Percentiles rank a stretch among this genome's conserved stretches.
Conservation (phyloP, 129 eudicot species). For the Saussurea involucrata region DNA sequence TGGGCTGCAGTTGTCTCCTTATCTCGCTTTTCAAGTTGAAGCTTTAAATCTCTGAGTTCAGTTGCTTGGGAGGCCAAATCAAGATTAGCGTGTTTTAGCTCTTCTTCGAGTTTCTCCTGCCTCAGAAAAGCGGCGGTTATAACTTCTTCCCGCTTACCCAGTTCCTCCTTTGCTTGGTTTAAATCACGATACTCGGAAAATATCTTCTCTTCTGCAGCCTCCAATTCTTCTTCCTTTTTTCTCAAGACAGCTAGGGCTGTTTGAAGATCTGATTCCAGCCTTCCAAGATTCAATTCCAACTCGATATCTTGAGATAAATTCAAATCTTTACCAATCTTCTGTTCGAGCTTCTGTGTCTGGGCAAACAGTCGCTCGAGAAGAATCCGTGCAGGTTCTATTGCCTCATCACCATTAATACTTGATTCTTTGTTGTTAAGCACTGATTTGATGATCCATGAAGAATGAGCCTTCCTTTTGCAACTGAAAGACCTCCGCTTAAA, state of each 20-base stretch:
- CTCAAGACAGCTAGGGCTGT: constrained; percentile 61
- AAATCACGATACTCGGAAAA: constrained; percentile 48
- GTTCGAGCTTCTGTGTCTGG: constrained; percentile 78
- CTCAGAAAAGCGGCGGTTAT: constrained; percentile 42
- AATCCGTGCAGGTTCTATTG: constrained; percentile 66
- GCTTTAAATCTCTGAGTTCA: constrained; percentile 61
- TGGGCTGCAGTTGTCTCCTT: constrained; percentile 42
- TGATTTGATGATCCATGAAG: constrained; percentile 49
- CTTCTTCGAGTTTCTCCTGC: constrained; percentile 73
- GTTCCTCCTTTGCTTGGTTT: constrained; percentile 48
- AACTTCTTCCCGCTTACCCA: constrained; percentile 51
- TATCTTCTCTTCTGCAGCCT: constrained; percentile 60
- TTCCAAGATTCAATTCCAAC: constrained; percentile 47
- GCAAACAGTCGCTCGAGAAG: constrained; percentile 73
- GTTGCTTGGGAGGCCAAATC: constrained; percentile 63
- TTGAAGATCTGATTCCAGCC: constrained; percentile 73
- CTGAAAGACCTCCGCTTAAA: constrained; percentile 24
- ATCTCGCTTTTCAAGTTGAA: constrained; percentile 56
- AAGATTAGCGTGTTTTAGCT: constrained; percentile 65
- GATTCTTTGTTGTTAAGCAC: constrained; percentile 50
- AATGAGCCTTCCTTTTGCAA: constrained; percentile 26
- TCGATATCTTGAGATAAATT: constrained; percentile 44
- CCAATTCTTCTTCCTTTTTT: constrained; percentile 66
- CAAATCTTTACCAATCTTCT: constrained; percentile 56
- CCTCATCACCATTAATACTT: constrained; percentile 49